Conservation (phyloP, 2,329 filamentous ascomycete species). For the Diatrype stigma region DNA sequence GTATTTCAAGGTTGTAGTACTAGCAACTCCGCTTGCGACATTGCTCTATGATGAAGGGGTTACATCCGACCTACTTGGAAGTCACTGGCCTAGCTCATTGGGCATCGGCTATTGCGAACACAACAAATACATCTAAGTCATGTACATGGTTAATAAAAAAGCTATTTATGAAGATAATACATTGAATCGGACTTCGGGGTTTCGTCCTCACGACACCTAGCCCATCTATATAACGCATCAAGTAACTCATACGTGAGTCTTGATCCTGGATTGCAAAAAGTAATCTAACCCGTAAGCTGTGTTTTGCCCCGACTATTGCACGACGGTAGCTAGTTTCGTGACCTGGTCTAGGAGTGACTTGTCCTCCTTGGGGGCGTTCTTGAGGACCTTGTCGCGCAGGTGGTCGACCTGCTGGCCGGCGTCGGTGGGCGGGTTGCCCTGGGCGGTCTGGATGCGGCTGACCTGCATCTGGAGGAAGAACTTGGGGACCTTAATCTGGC, state of each 20-base stretch:
- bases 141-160: too few species aligned
- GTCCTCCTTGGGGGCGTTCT: conserved; percentile 48
- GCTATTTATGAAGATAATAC: neutral
- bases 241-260: too few species aligned
- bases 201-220: neutral
- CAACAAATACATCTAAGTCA: too few species aligned
- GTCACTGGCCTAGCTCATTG: too few species aligned
- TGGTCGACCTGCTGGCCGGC: conserved; percentile 52
- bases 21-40: too few species aligned
- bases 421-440: conserved; percentile 49
- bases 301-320: neutral
- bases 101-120: too few species aligned
- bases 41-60: too few species aligned
- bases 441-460: conserved; percentile 54
- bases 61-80: too few species aligned
- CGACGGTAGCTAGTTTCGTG: conserved; percentile 16
- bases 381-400: conserved; percentile 52
- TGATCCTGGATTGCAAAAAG: too few species aligned
- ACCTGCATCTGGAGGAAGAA: conserved; percentile 60
- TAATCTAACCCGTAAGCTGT: too few species aligned
- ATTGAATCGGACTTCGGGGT: neutral
- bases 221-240: neutral
- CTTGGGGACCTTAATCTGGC: conserved; percentile 55
- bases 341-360: conserved; percentile 50
- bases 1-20: too few species aligned